These are phyloP conservation scores for Arthroderma sp. DNA, from an alignment of 2,329 filamentous ascomycete genomes.

Conservation along the genomic window DNA sequence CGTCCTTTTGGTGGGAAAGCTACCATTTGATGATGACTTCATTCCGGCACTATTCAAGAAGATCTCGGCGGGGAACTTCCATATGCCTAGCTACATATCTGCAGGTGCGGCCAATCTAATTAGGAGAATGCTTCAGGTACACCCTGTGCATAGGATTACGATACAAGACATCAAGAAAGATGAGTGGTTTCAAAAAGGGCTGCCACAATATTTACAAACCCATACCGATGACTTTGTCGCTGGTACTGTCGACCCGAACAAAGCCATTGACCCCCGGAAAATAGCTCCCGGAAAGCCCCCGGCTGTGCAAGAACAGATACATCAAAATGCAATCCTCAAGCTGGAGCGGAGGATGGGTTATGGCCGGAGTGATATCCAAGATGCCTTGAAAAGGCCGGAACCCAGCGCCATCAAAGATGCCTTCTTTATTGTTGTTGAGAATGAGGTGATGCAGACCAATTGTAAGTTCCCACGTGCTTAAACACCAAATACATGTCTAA, in stretches of 20 bases:
- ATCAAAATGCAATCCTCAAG: conserved; percentile 86
- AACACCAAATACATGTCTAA: background rate
- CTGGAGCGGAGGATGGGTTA: conserved; percentile 98
- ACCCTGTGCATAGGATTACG: conserved; percentile 84
- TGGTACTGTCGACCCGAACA: conserved; percentile 86
- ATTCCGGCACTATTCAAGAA: conserved; percentile 97
- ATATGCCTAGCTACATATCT: conserved; percentile 82
- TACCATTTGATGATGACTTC: conserved; percentile 97
- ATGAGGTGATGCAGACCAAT: conserved; percentile 90
- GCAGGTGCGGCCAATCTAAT: conserved; percentile 62
- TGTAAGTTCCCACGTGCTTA: conserved; percentile 46
- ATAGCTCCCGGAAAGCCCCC: conserved; percentile 67
- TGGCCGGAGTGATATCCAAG: conserved; percentile 84
- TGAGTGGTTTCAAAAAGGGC: conserved; percentile 80
- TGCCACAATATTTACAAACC: conserved; percentile 74
- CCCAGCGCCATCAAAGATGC: conserved; percentile 98
- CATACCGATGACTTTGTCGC: conserved; percentile 86
- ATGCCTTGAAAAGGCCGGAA: conserved; percentile 80
- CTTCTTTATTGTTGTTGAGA: conserved; percentile 94
- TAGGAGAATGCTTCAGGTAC: conserved; percentile 86
- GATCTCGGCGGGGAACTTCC: conserved; percentile 87
- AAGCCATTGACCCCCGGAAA: conserved; percentile 70
- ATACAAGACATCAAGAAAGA: conserved; percentile 88
- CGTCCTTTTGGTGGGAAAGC: conserved; percentile 49
- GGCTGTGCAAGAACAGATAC: conserved; percentile 74